phyloP scores from a whole-genome alignment of 2,329 filamentous ascomycete species.

The Alternaria longipes region DNA sequence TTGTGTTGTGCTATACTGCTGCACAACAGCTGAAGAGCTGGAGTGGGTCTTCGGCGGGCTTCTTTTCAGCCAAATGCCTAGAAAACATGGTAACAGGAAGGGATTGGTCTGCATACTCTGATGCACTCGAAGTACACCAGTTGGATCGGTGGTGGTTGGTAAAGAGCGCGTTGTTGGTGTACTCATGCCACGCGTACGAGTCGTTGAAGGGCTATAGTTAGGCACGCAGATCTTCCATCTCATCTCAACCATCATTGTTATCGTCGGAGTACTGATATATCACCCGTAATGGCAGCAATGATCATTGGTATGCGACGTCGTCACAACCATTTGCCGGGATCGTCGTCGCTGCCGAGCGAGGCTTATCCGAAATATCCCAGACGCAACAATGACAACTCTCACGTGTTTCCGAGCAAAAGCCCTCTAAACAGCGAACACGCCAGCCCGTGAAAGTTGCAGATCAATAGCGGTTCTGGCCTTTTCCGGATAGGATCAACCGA shows the following conservation, averaged over 20 bases:
- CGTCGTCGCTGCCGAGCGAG: background rate
- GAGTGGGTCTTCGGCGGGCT: background rate
- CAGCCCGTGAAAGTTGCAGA: conserved; percentile 16
- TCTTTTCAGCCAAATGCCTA: conserved; percentile 5
- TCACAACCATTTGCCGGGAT: conserved; percentile 6
- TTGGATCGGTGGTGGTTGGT: conserved; percentile 19
- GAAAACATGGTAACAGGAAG: background rate
- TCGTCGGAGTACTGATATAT: background rate
- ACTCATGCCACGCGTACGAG: conserved; percentile 37
- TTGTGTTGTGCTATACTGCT: conserved; percentile 61
- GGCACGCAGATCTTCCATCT: background rate
- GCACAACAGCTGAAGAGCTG: conserved; percentile 30
- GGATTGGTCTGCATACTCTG: conserved; percentile 8
- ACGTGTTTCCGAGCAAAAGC: conserved; percentile 13
- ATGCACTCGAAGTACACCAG: background rate
- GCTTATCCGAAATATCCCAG: conserved; percentile 6
- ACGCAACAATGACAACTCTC: conserved; percentile 8
- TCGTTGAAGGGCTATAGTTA: conserved; percentile 42
- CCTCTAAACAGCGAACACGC: background rate
- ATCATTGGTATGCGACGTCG: background rate
- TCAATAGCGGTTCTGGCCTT: conserved; percentile 21
- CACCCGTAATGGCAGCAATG: background rate
- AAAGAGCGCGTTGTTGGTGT: conserved; percentile 13
- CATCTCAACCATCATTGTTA: background rate
- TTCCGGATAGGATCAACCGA: conserved; percentile 24